Evolutionary conservation across 1,284 basidiomycete genomes (phyloP), one percentile per base, ranked within the genome.

Genomic region (Boletus semigastroideus): DNA sequence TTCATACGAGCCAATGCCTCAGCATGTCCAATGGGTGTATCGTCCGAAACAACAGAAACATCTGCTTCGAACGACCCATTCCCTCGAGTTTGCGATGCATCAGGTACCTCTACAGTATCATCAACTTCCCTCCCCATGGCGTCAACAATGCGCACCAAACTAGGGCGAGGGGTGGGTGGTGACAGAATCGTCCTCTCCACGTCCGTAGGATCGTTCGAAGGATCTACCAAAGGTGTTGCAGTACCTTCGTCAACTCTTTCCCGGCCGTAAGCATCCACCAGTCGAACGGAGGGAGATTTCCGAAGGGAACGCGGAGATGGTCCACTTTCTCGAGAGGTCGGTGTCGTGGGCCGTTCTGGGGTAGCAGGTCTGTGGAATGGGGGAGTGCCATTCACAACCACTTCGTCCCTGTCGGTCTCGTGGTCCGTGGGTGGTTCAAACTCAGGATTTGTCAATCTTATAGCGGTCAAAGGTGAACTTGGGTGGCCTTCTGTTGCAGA

Each of bases 121-220:
- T 78, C 72, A 27, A 87, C 72, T 56, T 82, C 80, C 50, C 73
- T 76, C 11, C 84, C 86, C 79, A 86, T 82, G 2, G 83, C 82
- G 62, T 90, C 86, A 31, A 87, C 77, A 40, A 88, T 71, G 39
- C 83, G 78, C 37, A 87, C 73, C 20, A 67, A 59, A 57, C 75
- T 78, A 59, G 65, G 75, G 28, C 69, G 69, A 31, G 72, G 69
- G 6, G 72, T 74, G 28, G 60, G 33, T 42, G 58, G 58, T 47
- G 58, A 46, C 17, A 44, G 28, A 30, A 25, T 25, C 25, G n/a
- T 51, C 47, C 37, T 54, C 28, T 58, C 61, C 31, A 43, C 50
- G 46, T 66, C 57, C 46, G 49, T 57, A 25, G 48, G 42, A 14
- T 49, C 52, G 25, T 59, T 54, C 20, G 42, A 17, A 25, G 48